Evolutionary conservation across 306 rosid genomes (phyloP), one percentile per base, ranked within the genome.

Genomic region (Arachis stenosperma): DNA sequence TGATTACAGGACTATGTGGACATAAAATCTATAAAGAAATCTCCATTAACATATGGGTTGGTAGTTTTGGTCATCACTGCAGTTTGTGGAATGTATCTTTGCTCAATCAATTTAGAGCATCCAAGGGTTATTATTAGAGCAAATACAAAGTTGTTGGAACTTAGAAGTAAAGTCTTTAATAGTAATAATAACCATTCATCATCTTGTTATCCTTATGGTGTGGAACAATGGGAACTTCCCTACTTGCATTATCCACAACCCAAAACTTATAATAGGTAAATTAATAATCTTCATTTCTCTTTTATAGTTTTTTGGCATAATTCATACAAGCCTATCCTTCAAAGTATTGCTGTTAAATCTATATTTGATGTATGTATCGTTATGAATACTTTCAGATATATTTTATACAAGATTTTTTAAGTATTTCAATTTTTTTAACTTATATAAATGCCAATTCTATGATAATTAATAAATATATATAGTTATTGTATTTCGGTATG

Each of bases 231-330:
- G 12, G 87, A 81, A 81, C 65, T 75, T 42, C 82, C 79, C 7
- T 86, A 68, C 54, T 69, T 86, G 67, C 86, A 86, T 51, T 86
- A 78, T 61, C 90, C 88, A 48, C 33, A 76, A 39, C 90, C 90
- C 37, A 69, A 65, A 39, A 81, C 88, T 47, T 83, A 73, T 69
- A 9, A 50, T 65, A 86, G 90, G 90, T 77, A 68, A 40, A 10
- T 2, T 11, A 9, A 5, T 11, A 6, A 52, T 22, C 27, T 22
- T 22, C 27, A 22, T 22, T 22, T 22, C 27, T 0, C 27, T 22
- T 22, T 22, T 0, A 22, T 22, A 22, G 1, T 22, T 22, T 22
- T 22, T 22, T 22, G 27, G 0, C 27, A 22, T 22, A 22, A 22
- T 22, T 22, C 27, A 22, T 22, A 22, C 27, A 22, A 22, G 27